phyloP scores from a whole-genome alignment of 2,329 filamentous ascomycete genomes.

The Neofusicoccum sp. region DNA sequence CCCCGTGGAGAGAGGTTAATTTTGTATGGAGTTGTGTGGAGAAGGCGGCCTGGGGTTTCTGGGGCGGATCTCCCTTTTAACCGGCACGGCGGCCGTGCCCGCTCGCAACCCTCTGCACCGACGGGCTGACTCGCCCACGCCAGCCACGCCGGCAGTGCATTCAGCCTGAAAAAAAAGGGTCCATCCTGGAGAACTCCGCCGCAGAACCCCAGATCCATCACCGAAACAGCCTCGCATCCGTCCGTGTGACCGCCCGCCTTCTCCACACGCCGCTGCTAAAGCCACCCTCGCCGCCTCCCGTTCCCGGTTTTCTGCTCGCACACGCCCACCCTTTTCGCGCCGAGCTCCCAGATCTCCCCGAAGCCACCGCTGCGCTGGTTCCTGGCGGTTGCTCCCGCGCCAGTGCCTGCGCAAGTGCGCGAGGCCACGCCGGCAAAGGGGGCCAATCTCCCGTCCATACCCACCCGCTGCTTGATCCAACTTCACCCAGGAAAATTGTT shows the following conservation, averaged over 20 bases:
- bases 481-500: constrained; percentile 4
- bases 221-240: neutral
- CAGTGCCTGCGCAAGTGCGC: neutral
- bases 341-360: neutral
- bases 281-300: neutral
- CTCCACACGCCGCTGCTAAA: neutral
- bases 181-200: neutral
- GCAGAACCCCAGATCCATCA: neutral
- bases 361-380: neutral
- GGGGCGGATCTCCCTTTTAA: constrained; percentile 9
- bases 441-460: constrained; percentile 11
- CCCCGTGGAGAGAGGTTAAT: constrained; percentile 10
- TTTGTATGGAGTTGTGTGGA: constrained; percentile 9
- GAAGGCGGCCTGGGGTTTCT: neutral
- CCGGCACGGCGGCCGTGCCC: neutral
- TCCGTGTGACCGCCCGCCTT: constrained; percentile 3
- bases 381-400: neutral
- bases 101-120: constrained; percentile 12
- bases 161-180: constrained; percentile 8
- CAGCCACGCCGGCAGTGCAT: constrained; percentile 4
- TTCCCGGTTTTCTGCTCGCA: neutral
- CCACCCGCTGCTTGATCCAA: constrained; percentile 8
- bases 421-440: neutral
- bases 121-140: constrained; percentile 7
- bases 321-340: neutral